phyloP scores from a whole-genome alignment of 2,329 filamentous ascomycete genomes.

The Microcera coccophila region DNA sequence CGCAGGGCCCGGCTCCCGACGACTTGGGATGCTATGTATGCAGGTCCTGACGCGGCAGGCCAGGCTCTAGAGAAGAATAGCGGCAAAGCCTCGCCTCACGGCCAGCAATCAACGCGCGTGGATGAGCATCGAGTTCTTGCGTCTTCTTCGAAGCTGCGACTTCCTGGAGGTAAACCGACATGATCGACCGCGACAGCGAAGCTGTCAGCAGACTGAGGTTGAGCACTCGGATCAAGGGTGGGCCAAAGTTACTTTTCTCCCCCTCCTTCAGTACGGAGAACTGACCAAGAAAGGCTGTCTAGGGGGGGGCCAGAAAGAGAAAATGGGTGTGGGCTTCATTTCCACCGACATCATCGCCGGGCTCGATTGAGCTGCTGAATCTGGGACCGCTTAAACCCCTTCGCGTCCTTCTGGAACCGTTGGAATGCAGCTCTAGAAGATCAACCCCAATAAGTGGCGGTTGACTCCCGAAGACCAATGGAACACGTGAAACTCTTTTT shows the following conservation, averaged over 20 bases:
- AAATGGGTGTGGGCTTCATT: conserved; percentile 20
- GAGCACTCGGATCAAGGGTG: neutral
- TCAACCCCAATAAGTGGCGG: neutral
- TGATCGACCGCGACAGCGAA: neutral
- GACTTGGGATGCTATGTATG: neutral
- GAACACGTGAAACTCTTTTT: neutral
- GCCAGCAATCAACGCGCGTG: neutral
- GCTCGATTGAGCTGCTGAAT: neutral
- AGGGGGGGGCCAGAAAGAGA: neutral
- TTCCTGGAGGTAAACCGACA: too few species aligned
- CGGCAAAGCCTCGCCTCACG: neutral
- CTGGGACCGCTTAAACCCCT: neutral
- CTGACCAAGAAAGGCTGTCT: conserved; percentile 13
- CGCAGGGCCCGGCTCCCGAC: neutral
- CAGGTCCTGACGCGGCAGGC: neutral
- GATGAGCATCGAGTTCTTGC: neutral
- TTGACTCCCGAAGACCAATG: neutral
- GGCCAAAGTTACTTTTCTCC: neutral
- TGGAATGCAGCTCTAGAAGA: neutral
- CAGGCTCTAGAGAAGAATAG: neutral
- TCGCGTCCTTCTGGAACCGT: neutral
- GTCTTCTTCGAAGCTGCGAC: too few species aligned
- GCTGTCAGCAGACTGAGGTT: neutral
- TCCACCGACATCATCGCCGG: conserved; percentile 24
- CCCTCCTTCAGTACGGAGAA: neutral